Conservation (phyloP, 2,329 filamentous ascomycete species). For the Penicillium thymicola region DNA sequence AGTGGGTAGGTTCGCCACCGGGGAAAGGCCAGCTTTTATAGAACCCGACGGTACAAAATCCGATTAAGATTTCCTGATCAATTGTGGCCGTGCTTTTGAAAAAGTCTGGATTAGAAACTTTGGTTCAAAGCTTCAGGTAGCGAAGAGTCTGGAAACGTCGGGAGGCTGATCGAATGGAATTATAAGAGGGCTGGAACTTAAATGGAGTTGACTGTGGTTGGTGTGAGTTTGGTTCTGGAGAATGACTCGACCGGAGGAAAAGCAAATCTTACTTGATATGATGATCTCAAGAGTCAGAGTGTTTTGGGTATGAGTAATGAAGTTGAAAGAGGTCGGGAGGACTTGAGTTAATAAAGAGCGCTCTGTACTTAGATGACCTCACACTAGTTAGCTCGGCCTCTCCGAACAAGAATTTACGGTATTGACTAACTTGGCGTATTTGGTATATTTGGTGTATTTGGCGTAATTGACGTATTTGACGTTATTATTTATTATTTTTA, state of each 20-base stretch:
- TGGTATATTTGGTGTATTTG: background rate
- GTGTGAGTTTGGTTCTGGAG: constrained; percentile 15
- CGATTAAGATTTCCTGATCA: constrained; percentile 23
- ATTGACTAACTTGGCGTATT: background rate
- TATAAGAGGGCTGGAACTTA: constrained; percentile 17
- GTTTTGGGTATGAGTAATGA: constrained; percentile 8
- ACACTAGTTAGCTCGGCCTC: background rate
- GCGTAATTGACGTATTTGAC: background rate
- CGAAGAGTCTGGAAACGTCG: constrained; percentile 34
- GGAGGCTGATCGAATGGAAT: constrained; percentile 17
- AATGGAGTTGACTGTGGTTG: constrained; percentile 6
- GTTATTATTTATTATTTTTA: background rate
- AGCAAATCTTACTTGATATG: constrained; percentile 4
- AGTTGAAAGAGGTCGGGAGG: constrained; percentile 9
- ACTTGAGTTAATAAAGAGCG: constrained; percentile 14
- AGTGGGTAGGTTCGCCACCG: constrained; percentile 30
- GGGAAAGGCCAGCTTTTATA: constrained; percentile 29
- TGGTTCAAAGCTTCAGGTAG: constrained; percentile 7
- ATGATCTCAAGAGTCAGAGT: constrained; percentile 7
- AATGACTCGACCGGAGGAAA: constrained; percentile 22
- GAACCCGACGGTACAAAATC: constrained; percentile 26
- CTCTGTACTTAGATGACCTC: constrained; percentile 10
- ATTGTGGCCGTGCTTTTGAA: constrained; percentile 19
- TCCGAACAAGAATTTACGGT: constrained; percentile 5
- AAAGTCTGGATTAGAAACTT: constrained; percentile 4